A percentile compares a stretch with the other conserved stretches of the same genome.
phyloP scores from a whole-genome alignment of 176 grass and related monocot genomes.

The Triticum aestivum region IWGSC_CS_RefSeq_v2.1 NC_057811.1:298584831-298585330 shows the following conservation, averaged over 20 bases:
- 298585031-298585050: not conserved
- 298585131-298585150: not conserved
- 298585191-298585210: not conserved
- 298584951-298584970: not conserved
- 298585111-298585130: not conserved
- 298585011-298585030: not conserved
- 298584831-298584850: not conserved
- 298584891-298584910: not conserved
- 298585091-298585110: not conserved
- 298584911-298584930: not conserved
- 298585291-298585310: not conserved
- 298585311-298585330: not conserved
- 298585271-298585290: not conserved
- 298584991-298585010: not conserved
- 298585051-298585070: not conserved
- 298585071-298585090: not conserved
- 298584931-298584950: not conserved
- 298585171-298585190: not conserved
- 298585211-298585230: not conserved
- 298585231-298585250: not conserved
- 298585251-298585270: not conserved
- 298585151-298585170: not conserved
- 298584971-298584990: not conserved
- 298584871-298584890: not conserved
- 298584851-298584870: not conserved